Evolutionary conservation across 345 rosid genomes (phyloP).

Genomic region (Euphorbia peplus): DNA sequence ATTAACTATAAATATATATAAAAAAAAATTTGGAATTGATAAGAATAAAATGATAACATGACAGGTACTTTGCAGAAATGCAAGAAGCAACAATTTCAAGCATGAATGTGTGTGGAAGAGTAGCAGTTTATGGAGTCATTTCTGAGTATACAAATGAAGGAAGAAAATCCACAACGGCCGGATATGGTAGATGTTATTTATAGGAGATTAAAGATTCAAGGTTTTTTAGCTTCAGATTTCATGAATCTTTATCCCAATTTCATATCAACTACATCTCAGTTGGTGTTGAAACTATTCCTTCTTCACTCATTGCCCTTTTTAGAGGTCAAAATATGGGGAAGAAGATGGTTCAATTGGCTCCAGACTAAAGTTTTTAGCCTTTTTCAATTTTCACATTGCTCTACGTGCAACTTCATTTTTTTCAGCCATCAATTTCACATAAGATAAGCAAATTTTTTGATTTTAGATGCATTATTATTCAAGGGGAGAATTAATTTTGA

Average conservation of each 20-base stretch:
- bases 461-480: too few species aligned
- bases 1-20: too few species aligned
- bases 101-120: constrained; percentile 49
- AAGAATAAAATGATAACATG: too few species aligned
- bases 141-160: constrained; percentile 35
- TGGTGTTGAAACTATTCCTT: constrained; percentile 49
- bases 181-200: constrained; percentile 41
- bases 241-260: constrained; percentile 30
- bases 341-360: constrained; percentile 37
- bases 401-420: too few species aligned
- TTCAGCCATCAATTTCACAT: too few species aligned
- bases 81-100: constrained; percentile 43
- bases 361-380: too few species aligned
- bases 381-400: too few species aligned
- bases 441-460: too few species aligned
- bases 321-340: constrained; percentile 38
- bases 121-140: constrained; percentile 51
- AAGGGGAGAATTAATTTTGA: too few species aligned
- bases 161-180: constrained; percentile 40
- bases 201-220: constrained; percentile 51
- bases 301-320: constrained; percentile 42
- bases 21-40: too few species aligned
- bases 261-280: constrained; percentile 38
- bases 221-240: constrained; percentile 42
- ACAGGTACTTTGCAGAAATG: constrained; percentile 53